Evolutionary conservation across 2,329 filamentous ascomycete genomes (phyloP), one percentile per base, ranked within the genome.

Genomic region (Fusarium coffeatum): DNA sequence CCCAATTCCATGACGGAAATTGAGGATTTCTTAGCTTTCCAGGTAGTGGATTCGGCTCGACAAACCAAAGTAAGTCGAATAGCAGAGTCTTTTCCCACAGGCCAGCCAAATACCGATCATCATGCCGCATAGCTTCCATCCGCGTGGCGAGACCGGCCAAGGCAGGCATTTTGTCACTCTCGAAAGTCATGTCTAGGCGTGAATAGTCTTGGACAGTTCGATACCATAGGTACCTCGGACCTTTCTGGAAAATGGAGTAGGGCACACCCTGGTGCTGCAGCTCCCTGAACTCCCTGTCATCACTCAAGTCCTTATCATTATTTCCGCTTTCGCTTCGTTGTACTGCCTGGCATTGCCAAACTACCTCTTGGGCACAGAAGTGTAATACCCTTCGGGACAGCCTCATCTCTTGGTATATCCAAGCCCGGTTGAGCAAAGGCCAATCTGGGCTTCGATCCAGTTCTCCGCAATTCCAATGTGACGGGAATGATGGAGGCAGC

Each of bases 11-110:
- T 3, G 34, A 37, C 1, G 34, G 34, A n/a, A 37, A 37, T 2
- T 0, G 5, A 7, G 3, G 3, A 7, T 11, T n/a, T 0, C 10
- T n/a, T n/a, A 0, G 18, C 3, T 7, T 37, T 37, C 9, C 18
- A 37, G 34, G 9, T 7, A 7, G 1, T 11, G 34, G 9, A 4
- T 0, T n/a, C 18, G 34, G 1, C 34, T 3, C 3, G 34, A 37
- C 34, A 4, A 11, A 11, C 34, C 34, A 37, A 7, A 37, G 34
- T n/a, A 37, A 4, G 0, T n/a, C 34, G 10, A 37, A 37, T 2
- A 37, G 4, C 1, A 37, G 10, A n/a, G 34, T 37, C 18, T 37
- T 37, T 6, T n/a, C 34, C 34, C 18, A 37, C 10, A 37, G 3
- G 10, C 34, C 18, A 12, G 18, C 34, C 18, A 37, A 2, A n/a